Conservation (phyloP, 108 stramenopile genomes). For the Cyclostephanos tholiformis region DNA sequence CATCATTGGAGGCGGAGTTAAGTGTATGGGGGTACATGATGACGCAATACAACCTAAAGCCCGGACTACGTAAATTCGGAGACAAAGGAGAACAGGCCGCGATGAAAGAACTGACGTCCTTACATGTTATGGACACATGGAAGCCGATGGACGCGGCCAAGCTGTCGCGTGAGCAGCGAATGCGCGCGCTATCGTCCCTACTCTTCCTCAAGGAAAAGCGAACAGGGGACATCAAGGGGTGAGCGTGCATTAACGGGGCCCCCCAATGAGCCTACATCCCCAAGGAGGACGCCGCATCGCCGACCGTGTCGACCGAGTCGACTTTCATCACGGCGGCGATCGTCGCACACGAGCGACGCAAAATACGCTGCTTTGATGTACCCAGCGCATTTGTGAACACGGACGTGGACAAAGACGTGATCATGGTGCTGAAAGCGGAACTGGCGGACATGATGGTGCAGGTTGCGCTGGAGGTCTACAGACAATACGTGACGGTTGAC, state of each 20-base stretch:
- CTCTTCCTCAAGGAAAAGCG: constrained; percentile 47
- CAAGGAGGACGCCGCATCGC: constrained; percentile 34
- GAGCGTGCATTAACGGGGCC: constrained; percentile 32
- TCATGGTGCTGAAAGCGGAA: constrained; percentile 24
- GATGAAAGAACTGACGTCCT: neutral
- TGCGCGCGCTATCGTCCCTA: constrained; percentile 17
- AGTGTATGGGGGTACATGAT: neutral
- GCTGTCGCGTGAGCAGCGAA: constrained; percentile 12
- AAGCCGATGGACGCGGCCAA: neutral
- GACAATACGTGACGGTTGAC: neutral
- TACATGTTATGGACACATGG: constrained; percentile 2
- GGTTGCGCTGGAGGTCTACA: constrained; percentile 4
- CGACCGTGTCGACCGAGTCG: constrained; percentile 29
- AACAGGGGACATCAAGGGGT: constrained; percentile 36
- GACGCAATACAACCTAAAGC: constrained; percentile 11
- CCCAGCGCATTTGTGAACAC: constrained; percentile 58
- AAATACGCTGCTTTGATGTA: constrained; percentile 48
- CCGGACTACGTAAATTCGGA: neutral
- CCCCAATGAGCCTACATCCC: constrained; percentile 28
- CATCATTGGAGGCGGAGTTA: neutral
- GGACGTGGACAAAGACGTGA: constrained; percentile 29
- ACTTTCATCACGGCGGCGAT: constrained; percentile 31
- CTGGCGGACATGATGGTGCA: constrained; percentile 26
- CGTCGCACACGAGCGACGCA: constrained; percentile 43
- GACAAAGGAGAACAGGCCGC: neutral